These are phyloP conservation scores for Talaromyces verruculosus DNA, from an alignment of 2,329 filamentous ascomycete genomes.

Conservation along the genomic window DNA sequence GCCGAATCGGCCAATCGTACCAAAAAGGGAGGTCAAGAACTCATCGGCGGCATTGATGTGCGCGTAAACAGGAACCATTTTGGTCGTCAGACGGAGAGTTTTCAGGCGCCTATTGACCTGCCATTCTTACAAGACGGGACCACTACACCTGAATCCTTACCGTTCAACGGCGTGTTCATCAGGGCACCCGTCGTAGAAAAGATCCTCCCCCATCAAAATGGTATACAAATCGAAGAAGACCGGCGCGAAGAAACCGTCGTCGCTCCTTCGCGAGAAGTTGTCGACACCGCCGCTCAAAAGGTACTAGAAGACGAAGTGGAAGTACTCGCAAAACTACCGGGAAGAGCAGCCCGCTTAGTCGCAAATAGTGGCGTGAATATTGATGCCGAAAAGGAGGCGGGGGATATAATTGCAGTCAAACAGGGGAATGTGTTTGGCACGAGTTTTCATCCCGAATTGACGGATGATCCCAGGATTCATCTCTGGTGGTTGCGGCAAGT, in stretches of 20 bases:
- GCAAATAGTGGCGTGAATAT: slow-evolving; percentile 42
- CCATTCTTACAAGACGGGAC: slow-evolving; percentile 60
- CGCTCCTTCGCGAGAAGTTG: slow-evolving; percentile 55
- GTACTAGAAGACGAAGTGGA: slow-evolving; percentile 54
- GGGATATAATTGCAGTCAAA: slow-evolving; percentile 82
- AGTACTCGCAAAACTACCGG: slow-evolving; percentile 58
- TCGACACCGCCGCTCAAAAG: slow-evolving; percentile 46
- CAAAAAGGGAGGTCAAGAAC: slow-evolving; percentile 86
- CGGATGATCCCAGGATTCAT: slow-evolving; percentile 83
- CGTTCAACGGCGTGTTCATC: slow-evolving; percentile 87
- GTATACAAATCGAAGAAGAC: slow-evolving; percentile 54
- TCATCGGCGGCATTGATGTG: slow-evolving; percentile 89
- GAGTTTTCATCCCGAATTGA: slow-evolving; percentile 94
- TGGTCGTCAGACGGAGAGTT: slow-evolving; percentile 88
- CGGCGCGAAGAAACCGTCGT: slow-evolving; percentile 54
- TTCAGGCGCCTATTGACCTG: slow-evolving; percentile 71
- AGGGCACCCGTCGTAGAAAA: slow-evolving; percentile 89
- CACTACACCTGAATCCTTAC: slow-evolving; percentile 33
- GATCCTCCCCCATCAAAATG: slow-evolving; percentile 58
- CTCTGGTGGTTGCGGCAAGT: slow-evolving; percentile 87
- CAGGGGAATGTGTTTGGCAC: slow-evolving; percentile 93
- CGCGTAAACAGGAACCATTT: slow-evolving; percentile 93
- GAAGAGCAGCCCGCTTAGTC: slow-evolving; percentile 51
- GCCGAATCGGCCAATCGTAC: slow-evolving; percentile 83
- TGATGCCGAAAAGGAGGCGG: slow-evolving; percentile 43